Conservation (phyloP, 805 yeast species). For the Pichia californica region DNA sequence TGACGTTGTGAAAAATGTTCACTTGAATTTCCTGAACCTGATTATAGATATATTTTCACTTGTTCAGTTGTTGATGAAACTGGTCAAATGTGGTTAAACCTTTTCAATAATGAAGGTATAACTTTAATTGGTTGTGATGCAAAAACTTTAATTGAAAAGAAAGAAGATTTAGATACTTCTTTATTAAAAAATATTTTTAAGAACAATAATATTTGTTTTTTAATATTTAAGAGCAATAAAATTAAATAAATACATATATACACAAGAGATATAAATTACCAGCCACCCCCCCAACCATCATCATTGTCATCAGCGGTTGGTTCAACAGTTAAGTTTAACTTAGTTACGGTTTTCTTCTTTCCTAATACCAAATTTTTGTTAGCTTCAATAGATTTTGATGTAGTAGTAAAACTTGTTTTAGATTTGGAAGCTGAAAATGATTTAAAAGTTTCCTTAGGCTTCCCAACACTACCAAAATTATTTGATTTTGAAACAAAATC, state of each 20-base stretch:
- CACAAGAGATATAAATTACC: constrained; percentile 29
- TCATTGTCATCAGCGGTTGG: constrained; percentile 29
- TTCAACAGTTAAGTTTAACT: constrained; percentile 30
- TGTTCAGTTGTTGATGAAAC: constrained; percentile 71
- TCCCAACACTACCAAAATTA: neutral
- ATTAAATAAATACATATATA: neutral
- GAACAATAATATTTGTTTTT: constrained; percentile 12
- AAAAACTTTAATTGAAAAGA: constrained; percentile 46
- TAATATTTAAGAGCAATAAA: neutral
- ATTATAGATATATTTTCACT: constrained; percentile 75
- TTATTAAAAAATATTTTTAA: constrained; percentile 22
- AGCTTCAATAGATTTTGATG: neutral
- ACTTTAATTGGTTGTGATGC: constrained; percentile 60
- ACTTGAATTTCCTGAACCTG: constrained; percentile 58
- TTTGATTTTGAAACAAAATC: neutral
- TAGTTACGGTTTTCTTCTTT: constrained; percentile 21
- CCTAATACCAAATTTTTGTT: constrained; percentile 9
- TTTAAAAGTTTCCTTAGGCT: neutral
- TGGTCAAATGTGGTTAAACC: constrained; percentile 79
- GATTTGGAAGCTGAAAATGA: neutral
- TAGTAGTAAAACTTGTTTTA: neutral
- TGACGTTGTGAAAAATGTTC: constrained; percentile 97
- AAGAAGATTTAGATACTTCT: constrained; percentile 42
- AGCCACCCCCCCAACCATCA: constrained; percentile 42
- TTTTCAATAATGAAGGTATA: constrained; percentile 81